phyloP scores from a whole-genome alignment of 208 protist genomes.

The Acanthamoeba royreba region DNA sequence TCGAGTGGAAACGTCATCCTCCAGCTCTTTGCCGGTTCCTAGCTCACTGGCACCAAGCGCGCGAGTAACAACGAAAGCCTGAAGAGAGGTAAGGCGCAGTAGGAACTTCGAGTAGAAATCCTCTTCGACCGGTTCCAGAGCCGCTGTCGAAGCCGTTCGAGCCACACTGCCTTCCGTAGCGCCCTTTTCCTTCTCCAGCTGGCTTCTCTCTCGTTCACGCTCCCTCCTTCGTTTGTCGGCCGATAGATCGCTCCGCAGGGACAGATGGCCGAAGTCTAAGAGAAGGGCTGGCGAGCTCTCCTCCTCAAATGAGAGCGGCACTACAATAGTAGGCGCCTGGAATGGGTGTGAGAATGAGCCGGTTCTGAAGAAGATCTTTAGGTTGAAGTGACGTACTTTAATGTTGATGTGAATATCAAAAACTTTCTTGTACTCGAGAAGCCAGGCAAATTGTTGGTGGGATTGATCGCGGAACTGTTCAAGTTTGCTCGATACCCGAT shows the following conservation, averaged over 20 bases:
- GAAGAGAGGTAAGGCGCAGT: neutral
- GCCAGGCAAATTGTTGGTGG: neutral
- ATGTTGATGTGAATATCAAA: neutral
- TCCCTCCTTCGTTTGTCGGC: neutral
- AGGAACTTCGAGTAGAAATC: constrained; percentile 42
- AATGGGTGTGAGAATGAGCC: neutral
- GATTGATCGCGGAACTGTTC: neutral
- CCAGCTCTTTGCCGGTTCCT: neutral
- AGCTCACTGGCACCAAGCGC: neutral
- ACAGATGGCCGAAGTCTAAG: constrained; percentile 19
- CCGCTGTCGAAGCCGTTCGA: neutral
- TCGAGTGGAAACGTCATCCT: neutral
- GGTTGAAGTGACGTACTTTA: neutral
- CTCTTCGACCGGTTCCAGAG: neutral
- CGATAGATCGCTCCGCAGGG: constrained; percentile 1
- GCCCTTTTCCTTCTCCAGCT: neutral
- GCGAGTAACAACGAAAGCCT: neutral
- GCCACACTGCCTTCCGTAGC: neutral
- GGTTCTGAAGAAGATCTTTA: neutral
- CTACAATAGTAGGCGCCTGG: constrained; percentile 26
- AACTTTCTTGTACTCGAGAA: constrained; percentile 19
- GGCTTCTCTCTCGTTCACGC: neutral
- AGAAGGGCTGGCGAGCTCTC: neutral
- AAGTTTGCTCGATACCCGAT: neutral
- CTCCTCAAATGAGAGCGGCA: neutral